A percentile compares a stretch with the other conserved stretches of the same genome.
Conservation (phyloP, 345 rosid genomes). For the Lepidium aucheri region DNA sequence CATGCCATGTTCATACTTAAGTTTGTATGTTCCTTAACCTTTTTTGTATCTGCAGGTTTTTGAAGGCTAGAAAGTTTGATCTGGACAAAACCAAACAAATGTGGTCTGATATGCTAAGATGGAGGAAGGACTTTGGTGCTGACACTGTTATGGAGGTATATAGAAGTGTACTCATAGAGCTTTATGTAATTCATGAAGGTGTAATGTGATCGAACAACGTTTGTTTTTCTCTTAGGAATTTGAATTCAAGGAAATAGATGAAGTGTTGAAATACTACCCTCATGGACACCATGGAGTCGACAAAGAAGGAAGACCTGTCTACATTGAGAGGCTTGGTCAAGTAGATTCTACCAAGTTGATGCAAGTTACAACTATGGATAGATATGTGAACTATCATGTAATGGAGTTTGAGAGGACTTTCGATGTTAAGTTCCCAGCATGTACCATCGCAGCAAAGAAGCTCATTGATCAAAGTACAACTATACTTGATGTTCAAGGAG, state of each 20-base stretch:
- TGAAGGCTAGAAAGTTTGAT: constrained; percentile 85
- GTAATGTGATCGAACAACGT: not conserved
- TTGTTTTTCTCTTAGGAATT: constrained; percentile 40
- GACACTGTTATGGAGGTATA: constrained; percentile 59
- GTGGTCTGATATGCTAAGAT: constrained; percentile 83
- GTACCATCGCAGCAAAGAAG: constrained; percentile 64
- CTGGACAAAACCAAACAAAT: constrained; percentile 73
- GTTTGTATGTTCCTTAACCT: not conserved
- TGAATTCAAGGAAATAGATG: constrained; percentile 50
- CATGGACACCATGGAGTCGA: constrained; percentile 93
- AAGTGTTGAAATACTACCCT: constrained; percentile 63
- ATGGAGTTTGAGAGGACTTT: constrained; percentile 80
- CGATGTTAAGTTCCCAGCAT: constrained; percentile 66
- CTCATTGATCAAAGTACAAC: constrained; percentile 91
- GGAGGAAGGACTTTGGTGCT: constrained; percentile 79
- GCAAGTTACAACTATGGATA: constrained; percentile 83
- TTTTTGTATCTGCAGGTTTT: constrained; percentile 39
- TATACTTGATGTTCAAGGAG: constrained; percentile 89
- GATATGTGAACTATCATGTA: constrained; percentile 77
- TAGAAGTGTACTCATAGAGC: not conserved
- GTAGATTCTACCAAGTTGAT: constrained; percentile 69
- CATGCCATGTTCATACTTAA: constrained; percentile 25
- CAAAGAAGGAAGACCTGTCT: constrained; percentile 71
- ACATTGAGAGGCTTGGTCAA: constrained; percentile 73
- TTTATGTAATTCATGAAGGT: not conserved